Evolutionary conservation across 2,329 filamentous ascomycete genomes (phyloP), one percentile per base, ranked within the genome.

Genomic region (Colletotrichum theobromicola): DNA sequence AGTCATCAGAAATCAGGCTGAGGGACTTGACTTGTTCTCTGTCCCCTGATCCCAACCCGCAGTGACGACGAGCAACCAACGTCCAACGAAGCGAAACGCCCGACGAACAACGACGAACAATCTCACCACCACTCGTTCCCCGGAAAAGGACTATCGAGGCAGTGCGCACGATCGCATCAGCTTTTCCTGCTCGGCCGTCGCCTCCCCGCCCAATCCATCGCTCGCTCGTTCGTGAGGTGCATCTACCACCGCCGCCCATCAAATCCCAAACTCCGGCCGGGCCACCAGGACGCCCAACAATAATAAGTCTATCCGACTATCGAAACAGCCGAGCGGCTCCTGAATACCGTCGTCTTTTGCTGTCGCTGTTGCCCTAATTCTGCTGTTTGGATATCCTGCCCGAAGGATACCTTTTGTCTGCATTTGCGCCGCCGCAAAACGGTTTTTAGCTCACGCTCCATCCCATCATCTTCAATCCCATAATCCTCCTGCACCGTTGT

Each of bases 111-210:
- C 35, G 24, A 60, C 66, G 34, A 53, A 28, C 42, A 50, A 50
- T 50, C 4, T 50, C 13, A 28, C 28, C 58, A 34, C 37, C 26
- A 26, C 32, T 62, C 58, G 28, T 55, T 69, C 35, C 67, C 13
- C n/a, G 16, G 13, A 34, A 35, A 50, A 34, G 26, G 30, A 16
- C 37, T 16, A 16, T 62, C 55, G 53, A 60, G 53, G 35, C 63
- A 63, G 62, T 72, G 62, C 72, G 68, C 68, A 72, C 62, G 32
- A 67, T 67, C 62, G 67, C 68, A 42, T 62, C 61, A 66, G 28
- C 46, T 61, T 26, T 24, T 37, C 32, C 8, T 50, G 34, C 55
- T 61, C 53, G 69, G 24, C 37, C 69, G 62, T n/a, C 53, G 34
- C 60, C 50, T 35, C 32, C 21, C 42, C 8, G 37, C 50, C 50